Base-by-base conservation (phyloP, 805 yeast genomes). In the Saturnispora silvae region DNA sequence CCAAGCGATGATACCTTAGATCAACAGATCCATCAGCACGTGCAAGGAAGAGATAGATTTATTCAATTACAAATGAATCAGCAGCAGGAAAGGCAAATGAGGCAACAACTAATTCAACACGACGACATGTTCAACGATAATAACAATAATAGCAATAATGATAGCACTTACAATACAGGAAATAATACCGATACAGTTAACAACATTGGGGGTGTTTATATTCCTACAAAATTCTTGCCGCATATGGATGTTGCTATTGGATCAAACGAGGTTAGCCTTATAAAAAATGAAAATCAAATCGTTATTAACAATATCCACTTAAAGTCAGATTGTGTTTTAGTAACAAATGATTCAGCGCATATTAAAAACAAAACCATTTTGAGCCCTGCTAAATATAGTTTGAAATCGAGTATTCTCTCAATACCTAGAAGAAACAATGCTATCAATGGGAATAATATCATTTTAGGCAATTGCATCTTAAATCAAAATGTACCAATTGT, bases 301-400 rank as follows among this genome's bases (percentile, higher is more conserved):
- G 26, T 25, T 23, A 24, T 36, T 6, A 16, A 31, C 7, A 25
- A 15, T 10, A 36, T 36, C 15, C 25, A 17, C 24, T 16, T 36
- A 6, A 36, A 24, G 25, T 31, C 39, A 9, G 34, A 31, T 20
- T 36, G 39, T 25, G 39, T 25, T 4, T 30, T 36, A 31, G 19
- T 36, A 2, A 18, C 34, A 22, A 20, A 34, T 9, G 34, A 36
- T n/a, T 26, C 39, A 11, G 15, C 6, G 6, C 31, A 36, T 30
- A 31, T 36, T 15, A 16, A 34, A 13, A 34, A 36, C 6, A 36
- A 36, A 14, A 27, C 28, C 16, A 32, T 25, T 19, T 24, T 36
- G 7, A 30, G 34, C 5, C 33, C 39, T 7, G 24, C 31, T 17
- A n/a, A n/a, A n/a, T 36, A 36, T 24, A 36, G 39, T 18, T 36